A percentile compares a stretch with the other conserved stretches of the same genome.
Conservation (phyloP, 1,284 basidiomycete species). For the Malassezia psittaci region DNA sequence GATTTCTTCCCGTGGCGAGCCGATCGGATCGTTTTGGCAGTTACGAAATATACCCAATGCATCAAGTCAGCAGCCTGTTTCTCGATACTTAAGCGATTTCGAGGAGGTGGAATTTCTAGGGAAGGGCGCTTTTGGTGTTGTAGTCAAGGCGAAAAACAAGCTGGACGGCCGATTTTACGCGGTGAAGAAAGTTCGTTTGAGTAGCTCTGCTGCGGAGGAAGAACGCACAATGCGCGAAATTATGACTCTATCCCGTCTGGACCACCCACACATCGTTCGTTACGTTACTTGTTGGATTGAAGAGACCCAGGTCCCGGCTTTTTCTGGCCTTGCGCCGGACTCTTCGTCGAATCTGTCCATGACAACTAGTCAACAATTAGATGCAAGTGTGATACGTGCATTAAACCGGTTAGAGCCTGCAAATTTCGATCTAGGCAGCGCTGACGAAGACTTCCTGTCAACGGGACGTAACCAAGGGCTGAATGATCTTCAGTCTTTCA, state of each 20-base stretch:
- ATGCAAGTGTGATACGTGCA: conserved; percentile 10
- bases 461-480: neutral
- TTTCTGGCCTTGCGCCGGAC: neutral
- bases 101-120: conserved; percentile 52
- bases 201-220: conserved; percentile 64
- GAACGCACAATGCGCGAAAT: conserved; percentile 84
- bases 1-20: neutral
- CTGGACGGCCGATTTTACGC: conserved; percentile 53
- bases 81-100: conserved; percentile 45
- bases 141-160: conserved; percentile 83
- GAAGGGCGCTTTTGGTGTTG: conserved; percentile 82
- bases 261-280: conserved; percentile 80
- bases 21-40: conserved; percentile 37
- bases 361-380: conserved; percentile 18
- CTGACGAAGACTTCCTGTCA: conserved; percentile 31
- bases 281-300: conserved; percentile 53
- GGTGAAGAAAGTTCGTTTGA: conserved; percentile 76
- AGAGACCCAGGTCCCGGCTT: conserved; percentile 26
- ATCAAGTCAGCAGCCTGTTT: conserved; percentile 15
- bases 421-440: neutral
- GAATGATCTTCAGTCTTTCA: neutral
- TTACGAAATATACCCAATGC: conserved; percentile 19
- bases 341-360: conserved; percentile 1
- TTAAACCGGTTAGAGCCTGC: conserved; percentile 3
- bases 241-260: conserved; percentile 72